Percentiles rank a stretch among this genome's conserved stretches.
These are phyloP conservation scores for Parathielavia hyrcaniae DNA, from an alignment of 495 filamentous ascomycete genomes.

Conservation along the genomic window DNA sequence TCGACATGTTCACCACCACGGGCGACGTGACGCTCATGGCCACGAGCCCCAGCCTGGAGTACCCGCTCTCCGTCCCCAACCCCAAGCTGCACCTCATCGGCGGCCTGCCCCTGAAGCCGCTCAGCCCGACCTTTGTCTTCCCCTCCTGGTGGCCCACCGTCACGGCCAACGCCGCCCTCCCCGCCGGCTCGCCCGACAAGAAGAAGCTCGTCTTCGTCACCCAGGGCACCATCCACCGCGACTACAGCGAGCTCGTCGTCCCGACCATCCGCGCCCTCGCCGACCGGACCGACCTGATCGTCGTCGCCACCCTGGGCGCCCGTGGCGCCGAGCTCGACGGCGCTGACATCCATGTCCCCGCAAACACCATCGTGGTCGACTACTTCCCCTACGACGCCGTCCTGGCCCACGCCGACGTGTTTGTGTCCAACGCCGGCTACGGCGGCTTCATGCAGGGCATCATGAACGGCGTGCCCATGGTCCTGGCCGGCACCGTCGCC, in stretches of 20 bases:
- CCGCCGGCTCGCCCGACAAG: constrained; percentile 9
- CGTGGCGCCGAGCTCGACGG: constrained; percentile 11
- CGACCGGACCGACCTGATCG: constrained; percentile 22
- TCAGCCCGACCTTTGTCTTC: constrained; percentile 6
- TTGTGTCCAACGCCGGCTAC: constrained; percentile 38
- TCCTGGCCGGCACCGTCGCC: constrained; percentile 34
- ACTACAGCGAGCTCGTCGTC: constrained; percentile 31
- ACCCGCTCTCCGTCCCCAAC: neutral
- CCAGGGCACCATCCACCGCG: constrained; percentile 35
- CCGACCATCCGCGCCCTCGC: constrained; percentile 33
- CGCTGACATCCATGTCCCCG: constrained; percentile 13
- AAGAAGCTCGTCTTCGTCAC: constrained; percentile 37
- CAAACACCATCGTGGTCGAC: constrained; percentile 31
- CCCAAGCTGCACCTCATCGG: constrained; percentile 17
- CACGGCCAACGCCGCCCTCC: constrained; percentile 15
- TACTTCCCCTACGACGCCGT: constrained; percentile 36
- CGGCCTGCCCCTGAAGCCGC: constrained; percentile 17
- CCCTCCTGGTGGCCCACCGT: constrained; percentile 31
- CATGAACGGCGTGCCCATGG: constrained; percentile 37
- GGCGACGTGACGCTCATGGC: constrained; percentile 36
- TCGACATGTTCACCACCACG: constrained; percentile 22
- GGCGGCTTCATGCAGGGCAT: constrained; percentile 38
- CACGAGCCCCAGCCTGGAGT: constrained; percentile 23
- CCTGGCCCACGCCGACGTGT: constrained; percentile 34
- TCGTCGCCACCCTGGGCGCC: constrained; percentile 34